Evolutionary conservation across 306 rosid species (phyloP).

Genomic region (Arachis stenosperma): DNA sequence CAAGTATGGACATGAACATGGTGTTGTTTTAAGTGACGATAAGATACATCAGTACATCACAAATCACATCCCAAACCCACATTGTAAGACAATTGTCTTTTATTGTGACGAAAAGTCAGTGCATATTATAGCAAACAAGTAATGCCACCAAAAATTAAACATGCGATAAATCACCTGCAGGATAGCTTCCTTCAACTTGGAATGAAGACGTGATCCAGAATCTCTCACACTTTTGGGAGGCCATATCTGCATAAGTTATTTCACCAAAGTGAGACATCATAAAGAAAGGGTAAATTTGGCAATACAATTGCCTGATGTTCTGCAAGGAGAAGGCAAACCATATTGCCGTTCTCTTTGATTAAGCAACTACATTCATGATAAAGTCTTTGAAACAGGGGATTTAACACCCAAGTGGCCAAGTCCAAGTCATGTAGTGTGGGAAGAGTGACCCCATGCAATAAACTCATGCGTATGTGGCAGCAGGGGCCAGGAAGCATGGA

Average conservation of each 20-base stretch:
- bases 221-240: conserved; percentile 97
- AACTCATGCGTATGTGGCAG: background rate
- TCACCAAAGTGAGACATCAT: conserved; percentile 21
- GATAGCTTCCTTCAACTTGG: conserved; percentile 91
- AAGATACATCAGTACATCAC: conserved; percentile 10
- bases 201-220: conserved; percentile 86
- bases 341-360: conserved; percentile 22
- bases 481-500: background rate
- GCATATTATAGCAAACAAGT: conserved; percentile 29
- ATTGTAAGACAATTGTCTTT: background rate
- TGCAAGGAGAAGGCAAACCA: conserved; percentile 17
- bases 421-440: background rate
- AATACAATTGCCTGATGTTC: conserved; percentile 24
- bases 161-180: conserved; percentile 65
- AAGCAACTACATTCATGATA: conserved; percentile 15
- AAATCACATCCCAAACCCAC: conserved; percentile 1
- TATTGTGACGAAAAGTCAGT: background rate
- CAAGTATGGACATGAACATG: background rate
- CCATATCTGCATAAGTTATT: conserved; percentile 78
- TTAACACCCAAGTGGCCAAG: background rate
- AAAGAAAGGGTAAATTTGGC: background rate
- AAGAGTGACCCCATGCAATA: background rate
- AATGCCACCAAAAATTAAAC: conserved; percentile 22
- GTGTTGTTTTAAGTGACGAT: background rate
- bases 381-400: background rate